Percentiles rank a stretch among this genome's conserved stretches.
phyloP scores from a whole-genome alignment of 768 basidiomycete species.

The Cystobasidiopsis lactophilus region DNA sequence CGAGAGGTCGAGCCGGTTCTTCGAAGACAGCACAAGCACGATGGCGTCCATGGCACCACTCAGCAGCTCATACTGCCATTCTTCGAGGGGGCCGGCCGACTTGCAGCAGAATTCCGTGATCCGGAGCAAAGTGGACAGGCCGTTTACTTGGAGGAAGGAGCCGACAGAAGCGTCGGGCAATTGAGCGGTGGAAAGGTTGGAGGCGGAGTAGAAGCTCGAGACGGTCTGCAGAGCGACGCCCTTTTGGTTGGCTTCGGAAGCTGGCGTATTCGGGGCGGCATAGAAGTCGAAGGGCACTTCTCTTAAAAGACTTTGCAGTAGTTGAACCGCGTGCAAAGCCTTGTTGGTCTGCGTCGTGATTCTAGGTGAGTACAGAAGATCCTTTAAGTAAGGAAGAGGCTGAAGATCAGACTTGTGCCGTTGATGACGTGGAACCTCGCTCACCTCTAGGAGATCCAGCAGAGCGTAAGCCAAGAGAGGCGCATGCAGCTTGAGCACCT shows the following conservation, averaged over 20 bases:
- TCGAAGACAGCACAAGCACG: slow-evolving; percentile 6
- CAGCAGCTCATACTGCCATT: background rate
- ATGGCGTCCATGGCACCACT: background rate
- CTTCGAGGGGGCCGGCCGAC: background rate
- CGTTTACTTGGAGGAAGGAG: slow-evolving; percentile 7
- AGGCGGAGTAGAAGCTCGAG: slow-evolving; percentile 10
- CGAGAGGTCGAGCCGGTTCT: slow-evolving; percentile 25
- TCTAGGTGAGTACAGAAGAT: background rate
- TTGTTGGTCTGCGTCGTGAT: slow-evolving; percentile 31
- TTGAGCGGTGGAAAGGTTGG: slow-evolving; percentile 14
- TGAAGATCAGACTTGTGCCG: background rate
- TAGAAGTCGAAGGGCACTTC: slow-evolving; percentile 18
- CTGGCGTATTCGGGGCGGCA: background rate
- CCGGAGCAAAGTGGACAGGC: slow-evolving; percentile 2
- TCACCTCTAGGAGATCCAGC: slow-evolving; percentile 29
- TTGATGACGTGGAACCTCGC: background rate
- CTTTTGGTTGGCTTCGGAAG: background rate
- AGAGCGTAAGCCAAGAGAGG: slow-evolving; percentile 50
- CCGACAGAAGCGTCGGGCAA: slow-evolving; percentile 12
- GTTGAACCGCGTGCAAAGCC: slow-evolving; percentile 16
- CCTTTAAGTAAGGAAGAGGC: background rate
- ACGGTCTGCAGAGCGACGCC: slow-evolving; percentile 8
- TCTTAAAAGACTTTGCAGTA: slow-evolving; percentile 8
- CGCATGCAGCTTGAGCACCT: slow-evolving; percentile 31
- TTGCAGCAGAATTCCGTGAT: slow-evolving; percentile 2